Conservation (phyloP, 192 early-diverging fungal genomes). For the Pilobolus umbonatus region DNA sequence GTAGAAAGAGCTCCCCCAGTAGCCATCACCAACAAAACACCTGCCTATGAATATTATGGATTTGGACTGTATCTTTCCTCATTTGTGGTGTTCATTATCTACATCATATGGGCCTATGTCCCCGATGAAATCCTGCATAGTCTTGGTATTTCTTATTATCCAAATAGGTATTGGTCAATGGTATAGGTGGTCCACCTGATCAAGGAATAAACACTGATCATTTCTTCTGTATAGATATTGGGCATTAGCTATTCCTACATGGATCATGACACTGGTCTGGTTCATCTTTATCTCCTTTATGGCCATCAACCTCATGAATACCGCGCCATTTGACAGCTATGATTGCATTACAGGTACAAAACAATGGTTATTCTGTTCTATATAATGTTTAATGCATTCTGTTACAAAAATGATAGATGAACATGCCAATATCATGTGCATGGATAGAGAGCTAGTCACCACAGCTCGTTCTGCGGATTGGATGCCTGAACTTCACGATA, state of each 20-base stretch:
- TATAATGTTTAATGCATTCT: slow-evolving; percentile 10
- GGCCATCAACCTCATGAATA: slow-evolving; percentile 74
- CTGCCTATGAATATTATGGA: slow-evolving; percentile 82
- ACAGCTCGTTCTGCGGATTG: slow-evolving; percentile 42
- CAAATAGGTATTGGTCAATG: slow-evolving; percentile 73
- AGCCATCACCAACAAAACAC: slow-evolving; percentile 53
- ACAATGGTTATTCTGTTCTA: neutral
- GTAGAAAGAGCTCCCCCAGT: slow-evolving; percentile 32
- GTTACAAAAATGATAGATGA: slow-evolving; percentile 41
- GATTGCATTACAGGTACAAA: slow-evolving; percentile 66
- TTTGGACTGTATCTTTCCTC: slow-evolving; percentile 83
- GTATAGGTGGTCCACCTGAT: slow-evolving; percentile 7
- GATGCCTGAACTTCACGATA: slow-evolving; percentile 59
- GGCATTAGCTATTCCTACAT: slow-evolving; percentile 79
- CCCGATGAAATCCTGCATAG: slow-evolving; percentile 68
- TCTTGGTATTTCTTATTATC: slow-evolving; percentile 81
- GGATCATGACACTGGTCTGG: slow-evolving; percentile 65
- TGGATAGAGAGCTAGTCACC: slow-evolving; percentile 18
- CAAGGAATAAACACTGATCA: too few relatives aligned
- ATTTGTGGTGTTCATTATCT: slow-evolving; percentile 66
- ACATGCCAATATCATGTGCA: slow-evolving; percentile 43
- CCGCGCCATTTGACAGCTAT: slow-evolving; percentile 67
- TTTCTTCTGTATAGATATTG: slow-evolving; percentile 76
- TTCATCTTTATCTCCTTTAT: slow-evolving; percentile 74
- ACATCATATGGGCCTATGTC: slow-evolving; percentile 79